Evolutionary conservation across 208 protist species (phyloP), one percentile per base, ranked within the genome.

Genomic region (Crithidia thermophila): DNA sequence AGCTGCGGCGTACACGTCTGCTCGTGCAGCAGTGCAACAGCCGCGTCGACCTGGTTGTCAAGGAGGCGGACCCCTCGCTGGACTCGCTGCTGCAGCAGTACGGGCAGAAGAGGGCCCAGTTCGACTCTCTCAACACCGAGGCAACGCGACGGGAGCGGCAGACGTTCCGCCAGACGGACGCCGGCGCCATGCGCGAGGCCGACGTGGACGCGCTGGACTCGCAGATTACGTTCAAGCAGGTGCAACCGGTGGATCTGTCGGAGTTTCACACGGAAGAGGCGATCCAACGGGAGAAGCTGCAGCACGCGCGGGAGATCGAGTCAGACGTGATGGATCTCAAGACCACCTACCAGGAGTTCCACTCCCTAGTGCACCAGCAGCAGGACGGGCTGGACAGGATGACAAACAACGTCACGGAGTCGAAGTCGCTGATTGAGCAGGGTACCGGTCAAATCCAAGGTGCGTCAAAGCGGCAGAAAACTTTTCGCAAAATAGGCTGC

Each of bases 261-360:
- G 78, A 82, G 43, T 82, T 91, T 53, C 72, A 82, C 71, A 90
- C 82, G 0, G 85, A 93, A 51, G 87, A 94, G 70, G 83, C 79
- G 18, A 79, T 90, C 49, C 82, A 91, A 57, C 78, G 74, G 9
- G 87, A 92, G 61, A 90, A 90, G 67, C 63, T 91, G 47, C 74
- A 78, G 21, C 84, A 77, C 58, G 79, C 75, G n/a, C 55, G 69
- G 23, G 87, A 93, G 61, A 82, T 94, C 34, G 89, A 94, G 67
- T 79, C 76, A 16, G 85, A 87, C 27, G 76, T 94, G 65, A 81
- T 80, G 59, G 89, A 94, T 33, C 70, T 94, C 11, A 86, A 86
- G 51, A 78, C 61, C 0, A 88, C 79, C 4, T 93, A 93, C 43
- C 82, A 88, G 16, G 86, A 94, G 69, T 94, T 93, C 30, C 66